Evolutionary conservation across 192 early-diverging fungal species (phyloP).

Genomic region (Glomus cerebriforme): DNA sequence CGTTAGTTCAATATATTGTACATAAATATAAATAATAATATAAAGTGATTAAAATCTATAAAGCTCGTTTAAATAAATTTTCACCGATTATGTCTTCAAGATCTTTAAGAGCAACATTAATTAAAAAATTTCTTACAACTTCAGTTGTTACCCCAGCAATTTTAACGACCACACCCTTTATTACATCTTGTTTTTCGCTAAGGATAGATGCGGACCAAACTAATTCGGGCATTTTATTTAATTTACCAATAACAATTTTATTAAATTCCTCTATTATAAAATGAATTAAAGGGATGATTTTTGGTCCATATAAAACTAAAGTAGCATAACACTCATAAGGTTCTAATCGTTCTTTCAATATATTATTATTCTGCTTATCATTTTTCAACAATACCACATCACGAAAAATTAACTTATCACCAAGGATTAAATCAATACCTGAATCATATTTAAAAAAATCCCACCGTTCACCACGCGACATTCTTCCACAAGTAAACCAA

Average conservation of each 20-base stretch:
- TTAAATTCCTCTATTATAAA: constrained; percentile 30
- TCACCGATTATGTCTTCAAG: constrained; percentile 26
- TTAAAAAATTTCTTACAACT: constrained; percentile 31
- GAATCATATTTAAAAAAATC: constrained; percentile 52
- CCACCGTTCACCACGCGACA: constrained; percentile 76
- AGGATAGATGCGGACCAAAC: constrained; percentile 29
- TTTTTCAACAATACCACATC: constrained; percentile 58
- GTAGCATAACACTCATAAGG: constrained; percentile 64
- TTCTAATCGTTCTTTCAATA: constrained; percentile 45
- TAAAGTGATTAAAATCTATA: constrained; percentile 5
- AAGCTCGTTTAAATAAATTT: constrained; percentile 26
- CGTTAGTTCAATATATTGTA: no score
- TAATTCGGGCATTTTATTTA: constrained; percentile 10
- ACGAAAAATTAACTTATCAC: constrained; percentile 39
- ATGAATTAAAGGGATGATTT: constrained; percentile 1
- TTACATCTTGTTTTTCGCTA: neutral
- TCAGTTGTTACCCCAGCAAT: constrained; percentile 33
- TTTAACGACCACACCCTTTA: constrained; percentile 22
- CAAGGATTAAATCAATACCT: constrained; percentile 41
- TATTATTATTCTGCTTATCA: constrained; percentile 34
- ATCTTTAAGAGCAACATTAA: constrained; percentile 7
- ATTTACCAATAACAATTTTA: constrained; percentile 25
- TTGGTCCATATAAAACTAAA: constrained; percentile 54
- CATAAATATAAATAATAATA: no score
- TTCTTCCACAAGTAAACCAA: constrained; percentile 82